Evolutionary conservation across 805 yeast species (phyloP), one percentile per base, ranked within the genome.

Genomic region (Starmerella sirachaensis): DNA sequence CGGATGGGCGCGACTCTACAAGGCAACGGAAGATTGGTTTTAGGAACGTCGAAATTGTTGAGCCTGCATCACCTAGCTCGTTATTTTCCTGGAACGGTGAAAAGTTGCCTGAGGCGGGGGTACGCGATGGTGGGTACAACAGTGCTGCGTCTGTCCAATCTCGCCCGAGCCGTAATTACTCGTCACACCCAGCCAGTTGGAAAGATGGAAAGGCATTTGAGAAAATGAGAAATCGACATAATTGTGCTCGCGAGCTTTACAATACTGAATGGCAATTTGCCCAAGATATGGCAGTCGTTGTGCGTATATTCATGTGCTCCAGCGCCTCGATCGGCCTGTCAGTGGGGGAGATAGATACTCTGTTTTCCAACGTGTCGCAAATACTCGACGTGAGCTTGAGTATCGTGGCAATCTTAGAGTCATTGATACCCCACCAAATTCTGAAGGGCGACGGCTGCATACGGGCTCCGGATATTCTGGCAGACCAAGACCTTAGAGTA

Each of bases 181-280:
- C n/a, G 7, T 7, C 26, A 21, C 19, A 23, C 8, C 11, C 16
- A 16, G 28, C 13, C 13, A 8, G 12, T 31, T 21, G 7, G 3
- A 18, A 18, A 17, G 18, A 21, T 18, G 18, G 31, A 19, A 22
- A 23, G 18, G 18, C 23, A 10, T 17, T 39, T 16, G 32, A 33
- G 19, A 33, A 24, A 7, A 35, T 45, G 35, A 25, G 44, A 7
- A 26, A 23, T 11, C 49, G 56, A 23, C 50, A 52, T 40, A 55
- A 57, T 20, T 43, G 57, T 12, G 50, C 61, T 22, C 50, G 59
- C 8, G 68, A 63, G 41, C 51, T 63, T 6, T 55, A 61, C 33
- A 48, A 49, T 14, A 59, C 66, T 10, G 68, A 63, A 39, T 41
- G 51, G 12, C 47, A 47, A n/a, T 63, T 59, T 39, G 52, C 60